Evolutionary conservation across 2,329 filamentous ascomycete genomes (phyloP).

Genomic region (Cladophialophora immunda): DNA sequence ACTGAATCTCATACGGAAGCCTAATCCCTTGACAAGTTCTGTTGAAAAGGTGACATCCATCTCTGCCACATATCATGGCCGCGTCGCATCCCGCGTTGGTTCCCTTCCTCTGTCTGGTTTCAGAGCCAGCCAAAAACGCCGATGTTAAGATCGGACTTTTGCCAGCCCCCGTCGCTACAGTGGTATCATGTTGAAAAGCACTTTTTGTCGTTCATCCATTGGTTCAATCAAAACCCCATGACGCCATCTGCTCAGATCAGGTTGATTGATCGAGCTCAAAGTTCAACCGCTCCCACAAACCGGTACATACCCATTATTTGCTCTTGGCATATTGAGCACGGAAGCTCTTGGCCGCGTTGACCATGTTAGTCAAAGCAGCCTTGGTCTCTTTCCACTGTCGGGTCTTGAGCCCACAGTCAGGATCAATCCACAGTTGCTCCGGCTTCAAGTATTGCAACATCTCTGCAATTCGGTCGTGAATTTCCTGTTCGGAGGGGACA

Average conservation of each 20-base stretch:
- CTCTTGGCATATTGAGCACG: conserved; percentile 75
- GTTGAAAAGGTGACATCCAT: conserved; percentile 17
- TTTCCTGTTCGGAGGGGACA: conserved; percentile 96
- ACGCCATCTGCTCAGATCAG: conserved; percentile 36
- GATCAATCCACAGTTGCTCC: conserved; percentile 99
- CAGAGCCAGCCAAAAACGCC: conserved; percentile 39
- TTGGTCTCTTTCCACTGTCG: conserved; percentile 99
- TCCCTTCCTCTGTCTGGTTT: conserved; percentile 26
- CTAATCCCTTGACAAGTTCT: background rate
- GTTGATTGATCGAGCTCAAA: conserved; percentile 38
- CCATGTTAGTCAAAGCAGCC: conserved; percentile 94
- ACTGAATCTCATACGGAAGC: background rate
- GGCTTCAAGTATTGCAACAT: conserved; percentile 98
- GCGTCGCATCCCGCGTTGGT: background rate
- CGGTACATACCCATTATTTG: conserved; percentile 28
- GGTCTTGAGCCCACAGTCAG: conserved; percentile 99
- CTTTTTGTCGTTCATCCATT: conserved; percentile 35
- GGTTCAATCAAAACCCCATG: conserved; percentile 23
- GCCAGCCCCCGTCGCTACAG: conserved; percentile 36
- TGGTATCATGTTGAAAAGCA: conserved; percentile 43
- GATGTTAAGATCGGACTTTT: conserved; percentile 44
- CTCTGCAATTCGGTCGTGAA: conserved; percentile 96
- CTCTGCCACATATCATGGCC: conserved; percentile 1
- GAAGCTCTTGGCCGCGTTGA: conserved; percentile 97
- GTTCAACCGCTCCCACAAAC: conserved; percentile 12